Evolutionary conservation across 805 yeast species (phyloP).

Genomic region (Kluyveromyces starmeri): DNA sequence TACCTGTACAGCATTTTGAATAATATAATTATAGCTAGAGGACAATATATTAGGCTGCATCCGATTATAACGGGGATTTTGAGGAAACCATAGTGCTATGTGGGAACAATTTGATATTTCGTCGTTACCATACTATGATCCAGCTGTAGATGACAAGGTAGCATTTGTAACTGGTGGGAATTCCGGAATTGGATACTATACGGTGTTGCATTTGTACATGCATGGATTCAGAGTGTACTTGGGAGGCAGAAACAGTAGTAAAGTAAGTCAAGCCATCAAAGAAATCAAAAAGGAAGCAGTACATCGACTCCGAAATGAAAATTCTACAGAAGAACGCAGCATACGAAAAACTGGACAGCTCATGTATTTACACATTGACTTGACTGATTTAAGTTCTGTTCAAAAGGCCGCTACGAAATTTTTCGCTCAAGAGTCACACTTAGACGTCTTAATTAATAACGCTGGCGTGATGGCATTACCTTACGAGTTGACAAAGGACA

Average conservation of each 20-base stretch:
- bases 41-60: too few species aligned
- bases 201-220: conserved; percentile 63
- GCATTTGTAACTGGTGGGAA: conserved; percentile 78
- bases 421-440: conserved; percentile 34
- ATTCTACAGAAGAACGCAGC: conserved; percentile 5
- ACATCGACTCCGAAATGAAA: conserved; percentile 17
- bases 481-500: conserved; percentile 50
- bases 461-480: conserved; percentile 83
- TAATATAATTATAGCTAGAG: too few species aligned
- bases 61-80: too few species aligned
- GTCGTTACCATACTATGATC: conserved; percentile 53
- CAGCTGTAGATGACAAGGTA: conserved; percentile 44
- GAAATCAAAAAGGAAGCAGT: conserved; percentile 49
- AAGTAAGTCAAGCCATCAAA: conserved; percentile 48
- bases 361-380: conserved; percentile 45
- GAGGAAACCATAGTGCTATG: too few species aligned
- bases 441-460: conserved; percentile 63
- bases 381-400: conserved; percentile 39
- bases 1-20: too few species aligned
- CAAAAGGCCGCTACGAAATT: conserved; percentile 42
- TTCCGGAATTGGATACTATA: conserved; percentile 71
- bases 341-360: conserved; percentile 21
- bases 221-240: conserved; percentile 74
- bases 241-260: conserved; percentile 55
- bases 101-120: conserved; percentile 34